phyloP scores from a whole-genome alignment of 2,329 filamentous ascomycete species.

The Colletotrichum sp. region DNA sequence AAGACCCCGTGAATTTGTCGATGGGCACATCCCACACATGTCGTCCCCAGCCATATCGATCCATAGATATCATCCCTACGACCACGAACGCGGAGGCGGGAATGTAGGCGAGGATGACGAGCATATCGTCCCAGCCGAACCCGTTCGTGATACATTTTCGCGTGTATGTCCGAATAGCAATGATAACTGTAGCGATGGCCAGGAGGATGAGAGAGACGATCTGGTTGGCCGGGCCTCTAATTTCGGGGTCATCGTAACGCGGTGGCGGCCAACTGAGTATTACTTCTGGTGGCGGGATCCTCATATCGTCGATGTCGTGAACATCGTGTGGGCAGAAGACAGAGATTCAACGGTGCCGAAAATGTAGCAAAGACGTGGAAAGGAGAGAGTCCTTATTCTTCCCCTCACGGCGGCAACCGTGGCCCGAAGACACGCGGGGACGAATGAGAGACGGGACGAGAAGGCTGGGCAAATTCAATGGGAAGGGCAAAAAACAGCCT shows the following conservation, averaged over 20 bases:
- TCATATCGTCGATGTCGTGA: constrained; percentile 20
- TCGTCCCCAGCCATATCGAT: constrained; percentile 31
- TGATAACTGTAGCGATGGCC: constrained; percentile 29
- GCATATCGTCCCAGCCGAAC: constrained; percentile 38
- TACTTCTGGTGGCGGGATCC: constrained; percentile 21
- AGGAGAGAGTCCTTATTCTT: neutral
- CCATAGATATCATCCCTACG: constrained; percentile 29
- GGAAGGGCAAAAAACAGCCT: neutral
- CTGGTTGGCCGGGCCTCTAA: constrained; percentile 30
- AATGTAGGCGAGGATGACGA: constrained; percentile 40
- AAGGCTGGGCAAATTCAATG: neutral
- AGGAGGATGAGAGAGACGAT: constrained; percentile 30
- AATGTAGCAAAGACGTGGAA: neutral
- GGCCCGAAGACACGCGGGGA: neutral
- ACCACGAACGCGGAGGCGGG: constrained; percentile 35
- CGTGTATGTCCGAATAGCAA: constrained; percentile 39
- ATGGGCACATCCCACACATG: constrained; percentile 37
- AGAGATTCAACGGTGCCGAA: neutral
- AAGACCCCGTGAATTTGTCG: constrained; percentile 22
- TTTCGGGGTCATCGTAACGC: constrained; percentile 34
- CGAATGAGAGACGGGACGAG: neutral
- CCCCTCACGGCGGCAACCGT: neutral
- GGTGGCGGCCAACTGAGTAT: constrained; percentile 33
- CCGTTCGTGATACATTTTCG: constrained; percentile 35
- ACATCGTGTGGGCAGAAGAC: constrained; percentile 1